These are phyloP conservation scores for Boletus rex-veris DNA, from an alignment of 768 basidiomycete genomes.

Conservation along the genomic window DNA sequence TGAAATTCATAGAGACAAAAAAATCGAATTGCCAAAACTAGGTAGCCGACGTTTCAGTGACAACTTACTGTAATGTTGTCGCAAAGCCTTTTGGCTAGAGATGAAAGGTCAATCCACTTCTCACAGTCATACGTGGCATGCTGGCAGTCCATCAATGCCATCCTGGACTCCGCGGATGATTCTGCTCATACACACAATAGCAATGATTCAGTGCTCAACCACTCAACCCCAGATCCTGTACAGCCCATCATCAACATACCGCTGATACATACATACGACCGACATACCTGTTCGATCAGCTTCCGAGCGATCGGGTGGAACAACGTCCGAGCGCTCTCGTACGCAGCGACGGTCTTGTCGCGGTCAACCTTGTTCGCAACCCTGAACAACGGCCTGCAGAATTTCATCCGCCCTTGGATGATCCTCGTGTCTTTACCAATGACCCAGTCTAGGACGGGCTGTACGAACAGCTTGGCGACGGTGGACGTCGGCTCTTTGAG, in stretches of 20 bases:
- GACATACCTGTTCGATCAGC: conserved; percentile 46
- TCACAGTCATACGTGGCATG: too few species aligned
- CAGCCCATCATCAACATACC: not conserved
- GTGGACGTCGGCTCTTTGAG: conserved; percentile 36
- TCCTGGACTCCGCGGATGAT: too few species aligned
- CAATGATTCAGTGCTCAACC: not conserved
- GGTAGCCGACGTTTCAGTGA: too few species aligned
- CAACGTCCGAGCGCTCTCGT: conserved; percentile 27
- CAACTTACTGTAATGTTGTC: too few species aligned
- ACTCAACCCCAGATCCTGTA: conserved; percentile 26
- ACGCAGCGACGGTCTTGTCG: conserved; percentile 35
- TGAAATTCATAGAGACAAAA: too few species aligned
- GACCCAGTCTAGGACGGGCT: conserved; percentile 45
- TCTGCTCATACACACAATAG: too few species aligned
- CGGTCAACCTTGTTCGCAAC: conserved; percentile 37
- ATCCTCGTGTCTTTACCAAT: conserved; percentile 38
- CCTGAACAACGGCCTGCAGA: conserved; percentile 48
- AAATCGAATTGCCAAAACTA: too few species aligned
- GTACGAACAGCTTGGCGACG: conserved; percentile 31
- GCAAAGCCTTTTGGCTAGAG: too few species aligned
- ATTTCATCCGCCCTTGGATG: conserved; percentile 54
- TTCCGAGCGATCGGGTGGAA: conserved; percentile 53
- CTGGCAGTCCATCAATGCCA: too few species aligned
- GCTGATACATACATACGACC: too few species aligned
- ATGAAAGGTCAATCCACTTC: too few species aligned